Conservation (phyloP, 192 early-diverging fungal genomes). For the Podila verticillata region DNA sequence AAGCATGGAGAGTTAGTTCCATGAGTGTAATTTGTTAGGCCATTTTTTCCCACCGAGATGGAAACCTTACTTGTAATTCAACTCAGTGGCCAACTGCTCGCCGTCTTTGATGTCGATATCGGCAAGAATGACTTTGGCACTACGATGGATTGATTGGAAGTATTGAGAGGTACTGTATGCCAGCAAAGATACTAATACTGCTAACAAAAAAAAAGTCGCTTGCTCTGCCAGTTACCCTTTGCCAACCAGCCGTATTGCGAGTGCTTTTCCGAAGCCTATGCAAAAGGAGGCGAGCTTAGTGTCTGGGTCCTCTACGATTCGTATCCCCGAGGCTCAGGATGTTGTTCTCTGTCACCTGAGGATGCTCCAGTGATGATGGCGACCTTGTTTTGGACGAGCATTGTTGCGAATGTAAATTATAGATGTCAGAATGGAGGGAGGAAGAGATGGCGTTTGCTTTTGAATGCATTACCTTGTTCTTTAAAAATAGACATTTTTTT, state of each 20-base stretch:
- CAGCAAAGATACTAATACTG: background rate
- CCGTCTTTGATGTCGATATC: conserved; percentile 59
- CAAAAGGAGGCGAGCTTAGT: too few species aligned
- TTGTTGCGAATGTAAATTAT: background rate
- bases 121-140: conserved; percentile 71
- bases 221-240: conserved; percentile 49
- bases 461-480: too few species aligned
- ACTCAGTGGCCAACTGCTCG: conserved; percentile 16
- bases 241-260: conserved; percentile 63
- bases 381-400: conserved; percentile 61
- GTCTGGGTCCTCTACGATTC: too few species aligned
- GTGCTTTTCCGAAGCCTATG: conserved; percentile 67
- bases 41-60: too few species aligned
- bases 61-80: conserved; percentile 38
- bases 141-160: conserved; percentile 13
- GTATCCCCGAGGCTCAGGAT: too few species aligned
- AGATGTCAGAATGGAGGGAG: background rate
- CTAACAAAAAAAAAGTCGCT: too few species aligned
- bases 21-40: background rate
- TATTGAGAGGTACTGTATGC: background rate
- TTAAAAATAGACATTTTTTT: too few species aligned
- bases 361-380: conserved; percentile 77
- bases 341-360: conserved; percentile 54
- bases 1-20: background rate
- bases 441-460: background rate